Base-by-base conservation (phyloP, 2,329 filamentous ascomycete species). In the Cadophora sp. region DNA sequence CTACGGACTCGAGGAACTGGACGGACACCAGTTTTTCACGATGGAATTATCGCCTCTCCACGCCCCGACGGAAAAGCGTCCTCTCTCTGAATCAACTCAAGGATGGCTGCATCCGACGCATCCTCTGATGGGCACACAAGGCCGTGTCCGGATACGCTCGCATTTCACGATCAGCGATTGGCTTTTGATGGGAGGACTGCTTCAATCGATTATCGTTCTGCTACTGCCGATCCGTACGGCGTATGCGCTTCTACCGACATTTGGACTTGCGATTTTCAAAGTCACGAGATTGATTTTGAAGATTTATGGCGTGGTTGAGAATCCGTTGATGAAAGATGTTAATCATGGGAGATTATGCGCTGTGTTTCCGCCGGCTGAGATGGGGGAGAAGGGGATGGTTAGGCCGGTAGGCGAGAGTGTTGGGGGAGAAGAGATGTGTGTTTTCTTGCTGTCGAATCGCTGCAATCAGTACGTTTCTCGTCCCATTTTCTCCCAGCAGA, bases 391-490 rank as follows among this genome's bases (percentile, higher is more conserved):
- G 9, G 46, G 53, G 14, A 66, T 66, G 58, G 37, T 27, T 3
- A 58, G 67, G 29, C 27, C 58, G 2, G 31, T 58, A 2, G 69
- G 69, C 1, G 64, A 64, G 8, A 56, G 27, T n/a, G 40, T 70
- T 43, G 69, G 66, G 14, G 69, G 69, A 7, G 60, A 64, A 22
- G 68, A 63, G 7, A 66, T 71, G 24, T 67, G 64, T 22, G 55
- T 71, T 5, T 37, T 71, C 1, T 46, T 71, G 24, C 56, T 71
- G 3, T 61, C 55, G 14, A 63, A 66, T 26, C 50, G 65, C 31
- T 64, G 69, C 29, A 71, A 68, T 31, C 68, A 71, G 69, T 71
- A 65, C 46, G 65, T 67, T 22, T 34, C 62, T 6, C 55, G n/a
- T 31, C 22, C 31, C 22, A 26, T 62, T 14, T 16, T 43, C 4